Percentiles rank a stretch among this genome's conserved stretches.
Conservation (phyloP, 2,329 filamentous ascomycete species). For the Gaeumannomyces sp. region DNA sequence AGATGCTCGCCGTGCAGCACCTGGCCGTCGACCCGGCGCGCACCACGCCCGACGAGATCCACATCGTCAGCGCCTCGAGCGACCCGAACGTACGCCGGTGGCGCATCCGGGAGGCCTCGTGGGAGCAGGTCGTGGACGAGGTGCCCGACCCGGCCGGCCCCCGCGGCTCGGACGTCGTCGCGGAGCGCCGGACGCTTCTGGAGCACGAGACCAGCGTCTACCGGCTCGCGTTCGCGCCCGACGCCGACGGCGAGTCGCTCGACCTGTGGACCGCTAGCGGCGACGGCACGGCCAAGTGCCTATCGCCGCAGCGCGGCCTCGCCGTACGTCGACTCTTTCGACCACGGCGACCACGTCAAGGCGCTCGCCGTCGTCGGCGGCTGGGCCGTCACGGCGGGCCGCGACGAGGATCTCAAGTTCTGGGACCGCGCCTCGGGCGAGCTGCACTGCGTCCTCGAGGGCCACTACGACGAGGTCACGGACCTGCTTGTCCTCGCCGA, state of each 20-base stretch:
- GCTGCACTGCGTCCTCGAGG: conserved; percentile 66
- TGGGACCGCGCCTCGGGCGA: conserved; percentile 75
- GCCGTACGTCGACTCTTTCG: conserved; percentile 63
- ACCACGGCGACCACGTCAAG: conserved; percentile 85
- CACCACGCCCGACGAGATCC: conserved; percentile 40
- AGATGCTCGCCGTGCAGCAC: conserved; percentile 73
- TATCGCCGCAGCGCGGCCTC: conserved; percentile 30
- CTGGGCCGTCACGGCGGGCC: conserved; percentile 80
- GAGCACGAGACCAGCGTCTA: conserved; percentile 92
- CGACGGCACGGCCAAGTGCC: conserved; percentile 79
- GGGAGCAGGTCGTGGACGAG: conserved; percentile 48
- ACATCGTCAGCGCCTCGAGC: conserved; percentile 74
- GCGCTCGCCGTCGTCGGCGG: conserved; percentile 69
- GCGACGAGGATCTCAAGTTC: conserved; percentile 85
- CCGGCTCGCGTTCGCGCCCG: conserved; percentile 58
- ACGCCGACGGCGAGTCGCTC: conserved; percentile 50
- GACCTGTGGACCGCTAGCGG: conserved; percentile 92
- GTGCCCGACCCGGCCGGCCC: conserved; percentile 12
- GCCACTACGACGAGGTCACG: conserved; percentile 92
- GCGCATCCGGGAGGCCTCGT: conserved; percentile 49
- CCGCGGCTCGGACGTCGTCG: conserved; percentile 32
- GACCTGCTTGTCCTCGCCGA: conserved; percentile 61
- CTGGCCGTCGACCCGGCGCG: conserved; percentile 67
- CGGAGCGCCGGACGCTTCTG: conserved; percentile 50
- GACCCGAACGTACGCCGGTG: conserved; percentile 75